Evolutionary conservation across 176 grass and related monocot species (phyloP).

Genomic region (Aegilops tauschii): DNA sequence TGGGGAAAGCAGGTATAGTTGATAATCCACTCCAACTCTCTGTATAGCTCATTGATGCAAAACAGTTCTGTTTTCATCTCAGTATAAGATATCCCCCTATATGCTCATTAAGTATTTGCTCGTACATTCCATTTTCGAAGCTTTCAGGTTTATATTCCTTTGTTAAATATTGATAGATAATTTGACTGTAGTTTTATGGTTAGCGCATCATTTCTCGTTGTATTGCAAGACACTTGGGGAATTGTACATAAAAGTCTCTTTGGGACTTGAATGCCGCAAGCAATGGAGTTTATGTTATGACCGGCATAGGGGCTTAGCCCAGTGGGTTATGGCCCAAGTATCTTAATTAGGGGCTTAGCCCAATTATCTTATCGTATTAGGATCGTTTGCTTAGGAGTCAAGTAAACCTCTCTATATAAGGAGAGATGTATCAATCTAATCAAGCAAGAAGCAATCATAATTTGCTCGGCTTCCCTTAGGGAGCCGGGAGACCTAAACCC

Average conservation of each 20-base stretch:
- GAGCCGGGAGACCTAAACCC: too few species aligned
- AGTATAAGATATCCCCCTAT: not conserved
- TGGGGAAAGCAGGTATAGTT: constrained; percentile 83
- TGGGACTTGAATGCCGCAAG: not conserved
- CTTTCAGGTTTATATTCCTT: not conserved
- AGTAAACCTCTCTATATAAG: too few species aligned
- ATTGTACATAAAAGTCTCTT: not conserved
- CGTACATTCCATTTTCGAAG: not conserved
- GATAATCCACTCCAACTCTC: not conserved
- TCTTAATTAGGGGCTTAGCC: too few species aligned
- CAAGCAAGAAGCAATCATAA: too few species aligned
- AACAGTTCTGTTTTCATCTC: not conserved
- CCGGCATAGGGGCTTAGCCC: too few species aligned
- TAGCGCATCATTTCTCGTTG: not conserved
- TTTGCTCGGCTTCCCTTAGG: too few species aligned
- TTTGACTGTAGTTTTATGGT: not conserved
- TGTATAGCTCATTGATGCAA: not conserved
- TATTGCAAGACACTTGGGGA: not conserved
- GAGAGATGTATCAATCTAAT: too few species aligned
- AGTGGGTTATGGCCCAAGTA: too few species aligned
- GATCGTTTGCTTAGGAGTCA: too few species aligned
- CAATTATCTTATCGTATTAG: too few species aligned
- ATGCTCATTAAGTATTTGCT: not conserved
- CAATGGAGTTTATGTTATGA: not conserved
- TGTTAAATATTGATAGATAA: not conserved